Conservation (phyloP, 805 yeast genomes). For the Cyberlindnera saturnus region DNA sequence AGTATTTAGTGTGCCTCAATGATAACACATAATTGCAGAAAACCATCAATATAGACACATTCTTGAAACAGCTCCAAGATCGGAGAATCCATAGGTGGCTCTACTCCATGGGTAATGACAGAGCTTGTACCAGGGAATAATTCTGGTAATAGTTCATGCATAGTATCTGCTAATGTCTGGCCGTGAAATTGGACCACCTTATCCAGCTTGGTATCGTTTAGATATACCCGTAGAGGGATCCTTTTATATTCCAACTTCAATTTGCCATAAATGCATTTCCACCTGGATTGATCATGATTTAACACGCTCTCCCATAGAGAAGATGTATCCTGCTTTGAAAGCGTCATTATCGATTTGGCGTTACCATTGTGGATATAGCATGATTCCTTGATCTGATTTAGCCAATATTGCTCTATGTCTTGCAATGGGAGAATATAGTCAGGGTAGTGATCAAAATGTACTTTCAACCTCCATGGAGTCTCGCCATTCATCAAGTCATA, state of each 20-base stretch:
- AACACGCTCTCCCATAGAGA: constrained; percentile 50
- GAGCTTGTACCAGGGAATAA: constrained; percentile 42
- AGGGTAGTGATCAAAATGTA: constrained; percentile 41
- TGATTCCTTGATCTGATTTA: constrained; percentile 79
- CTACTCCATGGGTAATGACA: constrained; percentile 50
- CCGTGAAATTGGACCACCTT: neutral
- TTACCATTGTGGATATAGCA: constrained; percentile 70
- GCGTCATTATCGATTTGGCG: constrained; percentile 74
- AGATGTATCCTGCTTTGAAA: constrained; percentile 57
- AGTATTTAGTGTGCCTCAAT: constrained; percentile 49
- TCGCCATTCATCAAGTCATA: constrained; percentile 48
- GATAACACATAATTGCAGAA: constrained; percentile 36
- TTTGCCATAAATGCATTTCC: neutral
- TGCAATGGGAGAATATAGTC: constrained; percentile 34
- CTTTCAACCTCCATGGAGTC: constrained; percentile 42
- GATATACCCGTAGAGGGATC: neutral
- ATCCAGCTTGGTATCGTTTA: constrained; percentile 1
- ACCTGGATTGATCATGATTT: constrained; percentile 28
- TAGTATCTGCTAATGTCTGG: constrained; percentile 31
- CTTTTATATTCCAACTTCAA: neutral
- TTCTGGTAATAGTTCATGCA: constrained; percentile 39
- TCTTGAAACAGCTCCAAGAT: constrained; percentile 39
- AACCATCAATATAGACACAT: constrained; percentile 56
- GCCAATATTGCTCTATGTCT: constrained; percentile 48
- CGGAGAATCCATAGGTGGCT: constrained; percentile 38